Conservation (phyloP, 306 rosid genomes). For the Lotus japonicus region DNA sequence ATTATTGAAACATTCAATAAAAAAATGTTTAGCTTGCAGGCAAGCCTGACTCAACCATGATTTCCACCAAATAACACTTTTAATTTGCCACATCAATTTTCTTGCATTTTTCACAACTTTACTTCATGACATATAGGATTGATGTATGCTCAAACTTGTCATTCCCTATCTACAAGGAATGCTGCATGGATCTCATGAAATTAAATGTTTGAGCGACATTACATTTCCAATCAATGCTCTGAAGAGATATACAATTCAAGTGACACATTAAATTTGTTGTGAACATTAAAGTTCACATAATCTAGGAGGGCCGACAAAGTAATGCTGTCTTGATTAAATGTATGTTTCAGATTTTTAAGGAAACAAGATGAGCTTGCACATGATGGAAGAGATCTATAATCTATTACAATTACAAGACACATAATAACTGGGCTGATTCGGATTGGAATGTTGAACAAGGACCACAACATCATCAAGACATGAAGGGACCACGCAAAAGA, state of each 20-base stretch:
- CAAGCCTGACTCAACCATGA: too few relatives aligned
- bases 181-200: background rate
- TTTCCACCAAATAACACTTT: too few relatives aligned
- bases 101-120: too few relatives aligned
- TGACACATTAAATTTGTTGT: background rate
- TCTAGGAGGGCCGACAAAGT: background rate
- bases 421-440: background rate
- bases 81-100: too few relatives aligned
- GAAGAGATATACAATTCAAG: background rate
- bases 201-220: background rate
- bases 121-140: too few relatives aligned
- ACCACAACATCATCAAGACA: constrained; percentile 28
- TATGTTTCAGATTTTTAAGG: constrained; percentile 29
- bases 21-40: too few relatives aligned
- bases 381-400: constrained; percentile 10
- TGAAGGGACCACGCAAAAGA: constrained; percentile 26
- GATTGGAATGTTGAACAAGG: constrained; percentile 25
- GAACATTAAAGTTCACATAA: background rate
- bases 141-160: background rate
- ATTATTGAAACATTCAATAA: too few relatives aligned
- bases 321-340: constrained; percentile 6
- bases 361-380: constrained; percentile 23
- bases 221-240: background rate
- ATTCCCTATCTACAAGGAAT: background rate
- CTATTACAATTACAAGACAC: constrained; percentile 3